These are phyloP conservation scores for Chaetomium olivaceum DNA, from an alignment of 2,329 filamentous ascomycete species.

Conservation along the genomic window DNA sequence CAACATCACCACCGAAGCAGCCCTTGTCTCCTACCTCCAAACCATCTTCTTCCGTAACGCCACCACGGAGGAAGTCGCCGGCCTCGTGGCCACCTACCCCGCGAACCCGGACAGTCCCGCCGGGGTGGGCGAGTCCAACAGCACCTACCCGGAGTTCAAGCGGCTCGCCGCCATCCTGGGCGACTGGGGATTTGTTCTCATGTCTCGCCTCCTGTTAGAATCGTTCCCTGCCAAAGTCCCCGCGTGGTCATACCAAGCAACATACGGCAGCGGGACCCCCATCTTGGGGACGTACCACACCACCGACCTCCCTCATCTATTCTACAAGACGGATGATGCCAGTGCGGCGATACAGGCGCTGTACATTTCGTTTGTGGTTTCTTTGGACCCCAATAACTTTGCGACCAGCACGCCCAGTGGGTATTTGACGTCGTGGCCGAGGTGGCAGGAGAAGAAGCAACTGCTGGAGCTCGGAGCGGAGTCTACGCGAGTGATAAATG, in stretches of 20 bases:
- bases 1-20: slow-evolving; percentile 63
- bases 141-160: slow-evolving; percentile 75
- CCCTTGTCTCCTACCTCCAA: slow-evolving; percentile 63
- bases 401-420: slow-evolving; percentile 31
- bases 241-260: slow-evolving; percentile 73
- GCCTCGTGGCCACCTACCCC: slow-evolving; percentile 64
- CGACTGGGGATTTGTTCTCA: slow-evolving; percentile 72
- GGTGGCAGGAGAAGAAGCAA: not conserved
- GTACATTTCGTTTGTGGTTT: slow-evolving; percentile 71
- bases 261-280: slow-evolving; percentile 70
- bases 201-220: slow-evolving; percentile 64
- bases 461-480: not conserved
- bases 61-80: slow-evolving; percentile 50
- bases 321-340: slow-evolving; percentile 66
- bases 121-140: slow-evolving; percentile 67
- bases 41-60: slow-evolving; percentile 61
- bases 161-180: slow-evolving; percentile 73
- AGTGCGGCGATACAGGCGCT: slow-evolving; percentile 63
- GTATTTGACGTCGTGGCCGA: not conserved
- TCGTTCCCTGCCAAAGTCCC: slow-evolving; percentile 58
- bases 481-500: not conserved
- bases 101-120: slow-evolving; percentile 65
- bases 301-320: slow-evolving; percentile 68
- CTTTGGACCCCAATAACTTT: slow-evolving; percentile 65
- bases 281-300: slow-evolving; percentile 78